phyloP scores from a whole-genome alignment of 441 rosid genomes.

The Francoa sonchifolia region DNA sequence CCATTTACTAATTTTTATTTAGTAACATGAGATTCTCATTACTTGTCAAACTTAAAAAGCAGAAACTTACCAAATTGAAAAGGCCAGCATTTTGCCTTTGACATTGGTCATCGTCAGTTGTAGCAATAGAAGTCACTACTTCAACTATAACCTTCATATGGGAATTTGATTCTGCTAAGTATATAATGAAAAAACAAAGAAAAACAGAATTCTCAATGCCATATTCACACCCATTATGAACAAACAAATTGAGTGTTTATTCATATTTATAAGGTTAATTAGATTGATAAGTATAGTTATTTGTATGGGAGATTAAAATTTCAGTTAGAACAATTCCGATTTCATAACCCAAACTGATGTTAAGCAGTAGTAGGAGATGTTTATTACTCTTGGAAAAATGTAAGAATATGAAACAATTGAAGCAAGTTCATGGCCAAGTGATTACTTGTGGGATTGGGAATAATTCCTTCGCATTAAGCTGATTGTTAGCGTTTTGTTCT shows the following conservation, averaged over 20 bases:
- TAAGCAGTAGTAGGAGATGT: conserved; percentile 25
- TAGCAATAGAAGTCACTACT: conserved; percentile 27
- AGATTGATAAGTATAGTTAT: too few species aligned
- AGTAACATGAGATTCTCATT: conserved; percentile 46
- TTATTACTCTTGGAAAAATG: conserved; percentile 29
- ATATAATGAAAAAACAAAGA: too few species aligned
- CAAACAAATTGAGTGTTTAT: too few species aligned
- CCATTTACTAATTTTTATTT: too few species aligned
- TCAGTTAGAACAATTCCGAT: too few species aligned
- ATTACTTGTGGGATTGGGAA: conserved; percentile 24
- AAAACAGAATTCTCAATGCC: too few species aligned
- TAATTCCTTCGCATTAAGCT: conserved; percentile 30
- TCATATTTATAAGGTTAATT: too few species aligned
- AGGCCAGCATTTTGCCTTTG: too few species aligned
- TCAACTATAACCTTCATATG: conserved; percentile 26
- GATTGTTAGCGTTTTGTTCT: conserved; percentile 30
- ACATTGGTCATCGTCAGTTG: conserved; percentile 41
- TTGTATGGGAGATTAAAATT: too few species aligned
- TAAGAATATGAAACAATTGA: conserved; percentile 30
- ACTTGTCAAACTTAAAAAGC: conserved; percentile 51
- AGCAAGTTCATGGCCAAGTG: conserved; percentile 31
- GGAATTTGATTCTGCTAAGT: too few species aligned
- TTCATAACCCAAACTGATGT: too few species aligned
- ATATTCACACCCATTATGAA: too few species aligned
- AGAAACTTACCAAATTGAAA: conserved; percentile 47